Base-by-base conservation (phyloP, 495 filamentous ascomycete species). In the Aspergillus nanangensis region DNA sequence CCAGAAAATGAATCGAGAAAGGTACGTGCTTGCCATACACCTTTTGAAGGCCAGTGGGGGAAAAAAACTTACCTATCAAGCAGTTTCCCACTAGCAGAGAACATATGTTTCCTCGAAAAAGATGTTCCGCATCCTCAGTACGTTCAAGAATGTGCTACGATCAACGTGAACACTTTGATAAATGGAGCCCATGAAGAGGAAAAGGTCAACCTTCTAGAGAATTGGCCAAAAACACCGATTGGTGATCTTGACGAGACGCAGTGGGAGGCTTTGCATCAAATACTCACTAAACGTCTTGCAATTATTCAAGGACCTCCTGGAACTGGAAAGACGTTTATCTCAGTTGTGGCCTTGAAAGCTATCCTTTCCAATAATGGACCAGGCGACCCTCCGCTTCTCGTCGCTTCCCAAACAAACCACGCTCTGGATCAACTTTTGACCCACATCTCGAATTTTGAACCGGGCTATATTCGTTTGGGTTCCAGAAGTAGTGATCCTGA, bases 241-340 rank as follows among this genome's bases (percentile, higher is more conserved):
- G 79, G 72, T 17, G 67, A 68, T 8, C 65, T 95, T 11, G 89
- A 95, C 56, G 55, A 65, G 2, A 85, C 84, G 0, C 90, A 96
- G 58, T 72, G 81, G 36, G 57, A 60, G 4, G 90, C 85, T 9
- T 67, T 95, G 0, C 71, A 76, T 20, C 70, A 81, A 0, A 89
- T 95, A 7, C 57, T 95, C 7, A 84, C 84, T 0, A 87, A 83
- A 39, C 72, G 76, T 29, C 53, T 98, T 1, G 77, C 88, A 2
- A 84, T 98, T 29, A 67, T 95, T 0, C 92, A 96, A 66, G 92
- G 92, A 0, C 92, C 92, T 7, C 92, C 92, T 3, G 92, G 92
- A 1, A 95, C 91, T 2, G 92, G 92, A 10, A 95, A 95, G 55
- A 95, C 90, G 0, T 81, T 81, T 50, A 81, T 88, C 0, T 91